Base-by-base conservation (phyloP, 805 yeast genomes). In the Candida methanosorbosa region DNA sequence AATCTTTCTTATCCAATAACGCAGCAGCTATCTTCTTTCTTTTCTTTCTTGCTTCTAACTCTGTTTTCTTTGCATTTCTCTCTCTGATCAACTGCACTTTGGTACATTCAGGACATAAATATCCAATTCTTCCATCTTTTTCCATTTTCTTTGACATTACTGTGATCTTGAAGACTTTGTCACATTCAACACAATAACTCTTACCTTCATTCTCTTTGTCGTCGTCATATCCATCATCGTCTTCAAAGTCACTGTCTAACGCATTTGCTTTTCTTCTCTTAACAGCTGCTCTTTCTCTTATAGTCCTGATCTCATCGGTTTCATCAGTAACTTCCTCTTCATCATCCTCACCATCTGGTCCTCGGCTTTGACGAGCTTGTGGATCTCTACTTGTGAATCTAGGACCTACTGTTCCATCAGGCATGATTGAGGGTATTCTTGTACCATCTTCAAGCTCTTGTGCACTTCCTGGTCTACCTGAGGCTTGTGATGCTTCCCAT, bases 11-110 rank as follows among this genome's bases (percentile, higher is more conserved):
- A 48, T 92, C 88, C 33, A 92, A 63, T 29, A 92, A 65, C 3
- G 95, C 94, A 37, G 79, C 82, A 1, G 97, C 96, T 31, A 81
- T 63, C 59, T 75, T 77, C 61, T 82, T 83, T 38, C 94, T 71
- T 45, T 73, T 72, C 52, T 81, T 81, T 34, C 92, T 66, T 14
- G 83, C 84, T 35, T 71, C 70, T 17, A 77, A 49, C 55, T 78
- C 80, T 45, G 70, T 73, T 42, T 64, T 63, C 42, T 65, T 66
- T 34, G 67, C 61, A 38, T 61, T 57, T 38, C 61, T 56, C 43
- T 52, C 64, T 56, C 68, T 75, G 46, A 63, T 56, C 46, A 52
- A 57, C 33, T 57, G 56, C 21, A 57, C 53, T 34, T 61, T 65
- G 18, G 81, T 70, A 53, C 86, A 78, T 5, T 68, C 68, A 13